phyloP scores from a whole-genome alignment of 768 basidiomycete genomes.

The Agrocybe pediades region DNA sequence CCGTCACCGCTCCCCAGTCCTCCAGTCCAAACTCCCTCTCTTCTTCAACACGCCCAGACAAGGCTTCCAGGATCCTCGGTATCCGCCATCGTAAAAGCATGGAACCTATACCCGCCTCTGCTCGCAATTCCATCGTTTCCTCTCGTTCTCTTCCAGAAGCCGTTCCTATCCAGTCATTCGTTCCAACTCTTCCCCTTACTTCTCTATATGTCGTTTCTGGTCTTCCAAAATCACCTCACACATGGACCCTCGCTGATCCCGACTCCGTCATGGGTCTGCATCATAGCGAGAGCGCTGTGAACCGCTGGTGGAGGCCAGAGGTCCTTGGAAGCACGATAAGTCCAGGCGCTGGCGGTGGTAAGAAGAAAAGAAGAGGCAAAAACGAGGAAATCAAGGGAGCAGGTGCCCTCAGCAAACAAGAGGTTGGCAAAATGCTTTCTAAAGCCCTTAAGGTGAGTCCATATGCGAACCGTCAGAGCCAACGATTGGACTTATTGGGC shows the following conservation, averaged over 20 bases:
- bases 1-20: slow-evolving; percentile 34
- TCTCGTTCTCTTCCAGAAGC: slow-evolving; percentile 65
- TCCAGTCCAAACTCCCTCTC: slow-evolving; percentile 37
- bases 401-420: slow-evolving; percentile 81
- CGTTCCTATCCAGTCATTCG: slow-evolving; percentile 59
- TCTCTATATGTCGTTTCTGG: slow-evolving; percentile 89
- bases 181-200: slow-evolving; percentile 74
- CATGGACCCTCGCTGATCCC: slow-evolving; percentile 87
- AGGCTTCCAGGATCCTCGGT: slow-evolving; percentile 78
- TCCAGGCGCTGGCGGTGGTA: slow-evolving; percentile 79
- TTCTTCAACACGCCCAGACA: slow-evolving; percentile 54
- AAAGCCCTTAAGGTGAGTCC: slow-evolving; percentile 83
- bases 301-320: slow-evolving; percentile 89
- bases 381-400: slow-evolving; percentile 73
- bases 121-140: slow-evolving; percentile 77
- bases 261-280: slow-evolving; percentile 81
- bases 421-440: slow-evolving; percentile 87
- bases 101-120: slow-evolving; percentile 82
- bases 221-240: slow-evolving; percentile 85
- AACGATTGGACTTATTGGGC: slow-evolving; percentile 5
- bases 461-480: slow-evolving; percentile 2
- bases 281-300: slow-evolving; percentile 84
- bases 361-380: slow-evolving; percentile 71
- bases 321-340: slow-evolving; percentile 87
- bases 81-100: slow-evolving; percentile 75